A percentile compares a stretch with the other conserved stretches of the same genome.
These are phyloP conservation scores for Phytopythium ostracodes DNA, from an alignment of 352 stramenopile genomes.

Conservation along the genomic window DNA sequence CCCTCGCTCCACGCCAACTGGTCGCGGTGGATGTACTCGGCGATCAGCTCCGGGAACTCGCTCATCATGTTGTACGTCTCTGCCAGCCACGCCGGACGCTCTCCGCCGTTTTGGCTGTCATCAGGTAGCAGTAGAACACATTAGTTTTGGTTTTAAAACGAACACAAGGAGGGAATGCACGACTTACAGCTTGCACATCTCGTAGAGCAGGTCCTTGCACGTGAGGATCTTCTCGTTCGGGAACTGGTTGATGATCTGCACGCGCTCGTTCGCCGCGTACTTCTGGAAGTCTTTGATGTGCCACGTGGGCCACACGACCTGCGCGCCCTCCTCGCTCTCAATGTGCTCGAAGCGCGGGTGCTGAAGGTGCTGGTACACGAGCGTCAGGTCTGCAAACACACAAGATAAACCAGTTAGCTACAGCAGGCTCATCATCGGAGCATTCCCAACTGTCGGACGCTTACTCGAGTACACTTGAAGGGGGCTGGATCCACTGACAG, in stretches of 20 bases:
- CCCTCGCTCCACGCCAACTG: slow-evolving; percentile 20
- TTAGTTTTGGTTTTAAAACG: not conserved
- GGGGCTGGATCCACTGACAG: slow-evolving; percentile 16
- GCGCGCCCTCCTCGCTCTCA: slow-evolving; percentile 36
- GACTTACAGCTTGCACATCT: slow-evolving; percentile 54
- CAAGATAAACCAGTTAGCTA: not conserved
- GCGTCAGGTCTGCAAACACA: slow-evolving; percentile 22
- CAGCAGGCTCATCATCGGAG: not conserved
- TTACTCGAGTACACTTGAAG: slow-evolving; percentile 34
- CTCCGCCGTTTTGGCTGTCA: slow-evolving; percentile 33
- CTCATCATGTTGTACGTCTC: slow-evolving; percentile 55
- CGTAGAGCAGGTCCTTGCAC: slow-evolving; percentile 57
- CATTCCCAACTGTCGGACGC: not conserved
- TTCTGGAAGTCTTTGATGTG: slow-evolving; percentile 54
- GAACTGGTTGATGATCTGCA: slow-evolving; percentile 60
- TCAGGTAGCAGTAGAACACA: not conserved
- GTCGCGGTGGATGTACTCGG: slow-evolving; percentile 38
- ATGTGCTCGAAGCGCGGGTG: slow-evolving; percentile 36
- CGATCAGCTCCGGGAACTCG: slow-evolving; percentile 48
- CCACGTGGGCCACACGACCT: slow-evolving; percentile 45
- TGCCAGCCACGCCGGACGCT: slow-evolving; percentile 37
- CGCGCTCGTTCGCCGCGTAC: slow-evolving; percentile 34
- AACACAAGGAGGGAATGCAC: not conserved
- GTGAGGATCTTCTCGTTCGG: slow-evolving; percentile 58
- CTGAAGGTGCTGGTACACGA: slow-evolving; percentile 38